Percentiles rank a stretch among this genome's conserved stretches.
Evolutionary conservation across 768 basidiomycete genomes (phyloP).

Genomic region (Mycena capillaripes): DNA sequence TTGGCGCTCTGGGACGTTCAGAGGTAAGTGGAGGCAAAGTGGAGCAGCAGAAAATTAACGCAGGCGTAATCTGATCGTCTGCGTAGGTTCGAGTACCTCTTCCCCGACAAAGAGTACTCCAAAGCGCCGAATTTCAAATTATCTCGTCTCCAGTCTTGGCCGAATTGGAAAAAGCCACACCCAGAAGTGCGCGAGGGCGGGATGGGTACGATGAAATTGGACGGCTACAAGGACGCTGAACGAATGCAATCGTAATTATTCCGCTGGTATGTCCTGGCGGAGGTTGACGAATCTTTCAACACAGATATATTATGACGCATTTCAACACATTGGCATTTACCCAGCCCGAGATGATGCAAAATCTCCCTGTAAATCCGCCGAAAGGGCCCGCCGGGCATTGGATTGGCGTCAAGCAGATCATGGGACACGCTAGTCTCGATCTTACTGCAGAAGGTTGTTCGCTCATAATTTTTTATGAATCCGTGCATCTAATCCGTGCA

Average conservation of each 20-base stretch:
- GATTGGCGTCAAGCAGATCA: constrained; percentile 37
- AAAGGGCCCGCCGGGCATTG: constrained; percentile 26
- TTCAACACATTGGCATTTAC: constrained; percentile 37
- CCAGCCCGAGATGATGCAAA: constrained; percentile 30
- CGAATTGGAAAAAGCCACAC: constrained; percentile 28
- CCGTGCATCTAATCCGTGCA: background rate
- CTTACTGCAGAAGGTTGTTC: constrained; percentile 35
- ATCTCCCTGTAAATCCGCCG: constrained; percentile 13
- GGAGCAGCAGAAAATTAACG: no score
- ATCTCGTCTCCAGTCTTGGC: constrained; percentile 22
- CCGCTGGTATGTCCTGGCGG: background rate
- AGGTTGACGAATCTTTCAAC: background rate
- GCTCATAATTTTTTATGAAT: background rate
- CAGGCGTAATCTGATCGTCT: background rate
- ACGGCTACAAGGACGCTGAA: constrained; percentile 5
- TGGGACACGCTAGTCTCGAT: constrained; percentile 34
- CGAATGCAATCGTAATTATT: constrained; percentile 22
- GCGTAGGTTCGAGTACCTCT: constrained; percentile 34
- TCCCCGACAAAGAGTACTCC: constrained; percentile 25
- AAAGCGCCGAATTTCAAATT: constrained; percentile 30
- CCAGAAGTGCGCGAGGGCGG: constrained; percentile 1
- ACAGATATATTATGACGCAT: constrained; percentile 38
- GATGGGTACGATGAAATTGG: background rate
- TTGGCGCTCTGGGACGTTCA: constrained; percentile 37
- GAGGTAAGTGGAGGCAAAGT: no score